Evolutionary conservation across 192 early-diverging fungal genomes (phyloP), one percentile per base, ranked within the genome.

Genomic region (Entophlyctis luteolus): DNA sequence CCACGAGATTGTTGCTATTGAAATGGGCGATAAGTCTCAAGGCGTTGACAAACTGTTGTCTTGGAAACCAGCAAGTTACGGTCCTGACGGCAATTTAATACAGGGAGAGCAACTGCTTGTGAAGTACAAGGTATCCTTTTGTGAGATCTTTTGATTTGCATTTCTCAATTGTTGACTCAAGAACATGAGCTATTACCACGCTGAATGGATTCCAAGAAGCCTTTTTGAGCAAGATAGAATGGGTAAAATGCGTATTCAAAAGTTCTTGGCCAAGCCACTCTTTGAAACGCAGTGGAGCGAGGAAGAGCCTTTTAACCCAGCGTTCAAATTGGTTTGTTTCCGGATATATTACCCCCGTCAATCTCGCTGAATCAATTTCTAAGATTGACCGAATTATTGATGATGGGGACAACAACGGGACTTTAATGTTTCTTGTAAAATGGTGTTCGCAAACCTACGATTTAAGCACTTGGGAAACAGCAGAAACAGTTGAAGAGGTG

Each of bases 381-480:
- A n/a, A 89, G 87, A 77, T 90, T 54, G 91, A 93, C 60, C 85
- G 91, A n/a, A 75, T 93, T 28, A 84, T 93, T 66, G 91, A 93
- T 70, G 91, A 91, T 70, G 91, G 90, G 31, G 90, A 91, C 49
- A 65, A 84, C 20, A 74, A 77, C 0, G 80, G 83, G 1, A 82
- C 83, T 0, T 71, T 91, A 28, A 87, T 85, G 63, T 91, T 85
- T 57, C 72, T 93, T 48, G 86, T 88, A 37, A 93, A 91, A 58
- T 93, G 91, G 91, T 79, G 76, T 54, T 77, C 77, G 28, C 81
- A 78, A 35, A 79, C 84, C 10, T 91, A 93, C 74, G 90, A 91
- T 49, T 66, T 73, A 8, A 75, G 78, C 25, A 91, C 91, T 0
- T 93, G 91, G 91, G 91, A 91, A 60, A 54, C 65, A 4, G 70